These are phyloP conservation scores for Phytopythium chamaehyphon DNA, from an alignment of 352 stramenopile genomes.

Conservation along the genomic window DNA sequence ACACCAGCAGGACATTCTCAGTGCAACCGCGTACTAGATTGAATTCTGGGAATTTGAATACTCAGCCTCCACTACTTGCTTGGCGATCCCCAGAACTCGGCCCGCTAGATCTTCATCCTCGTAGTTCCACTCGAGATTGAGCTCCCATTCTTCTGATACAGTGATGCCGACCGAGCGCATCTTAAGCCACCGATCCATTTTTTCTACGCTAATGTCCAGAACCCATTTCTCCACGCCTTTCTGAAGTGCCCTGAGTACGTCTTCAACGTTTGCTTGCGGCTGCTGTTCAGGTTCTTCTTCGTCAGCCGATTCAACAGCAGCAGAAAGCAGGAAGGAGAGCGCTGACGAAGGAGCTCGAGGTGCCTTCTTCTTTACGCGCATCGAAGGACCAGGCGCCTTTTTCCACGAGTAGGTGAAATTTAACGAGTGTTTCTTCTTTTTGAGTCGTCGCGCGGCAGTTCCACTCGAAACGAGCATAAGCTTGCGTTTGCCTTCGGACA, in stretches of 20 bases:
- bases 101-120: constrained; percentile 82
- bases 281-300: constrained; percentile 67
- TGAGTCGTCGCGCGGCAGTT: constrained; percentile 65
- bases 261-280: constrained; percentile 53
- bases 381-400: constrained; percentile 59
- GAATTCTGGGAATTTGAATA: constrained; percentile 39
- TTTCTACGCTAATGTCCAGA: constrained; percentile 44
- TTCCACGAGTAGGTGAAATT: constrained; percentile 83
- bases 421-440: constrained; percentile 85
- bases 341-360: constrained; percentile 50
- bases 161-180: constrained; percentile 63
- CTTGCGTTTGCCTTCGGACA: constrained; percentile 80
- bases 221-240: constrained; percentile 60
- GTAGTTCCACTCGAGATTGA: constrained; percentile 81
- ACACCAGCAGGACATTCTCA: too few relatives aligned
- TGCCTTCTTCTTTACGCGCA: constrained; percentile 71
- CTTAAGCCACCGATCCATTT: constrained; percentile 71
- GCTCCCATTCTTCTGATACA: constrained; percentile 71
- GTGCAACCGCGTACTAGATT: too few relatives aligned
- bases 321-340: constrained; percentile 78
- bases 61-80: constrained; percentile 68
- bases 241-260: constrained; percentile 47
- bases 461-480: constrained; percentile 65
- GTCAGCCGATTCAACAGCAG: constrained; percentile 59
- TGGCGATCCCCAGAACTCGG: constrained; percentile 76